Base-by-base conservation (phyloP, 2,329 filamentous ascomycete species). In the Berkeleyomyces rouxiae region DNA sequence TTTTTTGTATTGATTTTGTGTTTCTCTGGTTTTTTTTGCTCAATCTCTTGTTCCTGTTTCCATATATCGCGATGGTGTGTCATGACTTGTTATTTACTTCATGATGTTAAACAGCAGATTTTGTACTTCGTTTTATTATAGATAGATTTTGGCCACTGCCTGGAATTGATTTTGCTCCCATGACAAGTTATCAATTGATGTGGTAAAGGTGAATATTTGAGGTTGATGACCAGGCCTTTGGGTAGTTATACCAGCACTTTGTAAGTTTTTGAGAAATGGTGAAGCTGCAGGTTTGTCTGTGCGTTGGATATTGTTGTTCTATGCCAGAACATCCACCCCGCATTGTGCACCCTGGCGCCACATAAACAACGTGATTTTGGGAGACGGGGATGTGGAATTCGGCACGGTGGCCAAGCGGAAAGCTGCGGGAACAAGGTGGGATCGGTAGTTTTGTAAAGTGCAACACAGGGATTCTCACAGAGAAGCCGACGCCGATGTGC, bases 111-210 rank as follows among this genome's bases (percentile, higher is more conserved):
- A 36, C 33, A 16, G 16, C 43, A 44, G 40, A 5, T 47, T 47
- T 62, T 57, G 53, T 51, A 39, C n/a, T 58, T 63, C 58, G 59
- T 59, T 57, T 61, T 49, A 31, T 64, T 58, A 55, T 55, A 55
- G 51, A 55, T 55, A 55, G 51, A 55, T 55, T 55, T 49, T 49
- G 3, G 13, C 31, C 31, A 6, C 31, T 13, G 46, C 13, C 10
- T n/a, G 7, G n/a, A 9, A 16, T 47, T 47, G 33, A 37, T 36
- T 39, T 55, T 23, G 23, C 23, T n/a, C 6, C n/a, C 6, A 16
- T 47, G n/a, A 47, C 13, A 23, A 6, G 10, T 13, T 23, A 47
- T 47, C 44, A 47, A 16, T 47, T 47, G 44, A 16, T 47, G 23
- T 23, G 23, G 23, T 23, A 2, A 23, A 23, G 23, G 23, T 23